Conservation (phyloP, 2,329 filamentous ascomycete genomes). For the Raffaelea albimanens region DNA sequence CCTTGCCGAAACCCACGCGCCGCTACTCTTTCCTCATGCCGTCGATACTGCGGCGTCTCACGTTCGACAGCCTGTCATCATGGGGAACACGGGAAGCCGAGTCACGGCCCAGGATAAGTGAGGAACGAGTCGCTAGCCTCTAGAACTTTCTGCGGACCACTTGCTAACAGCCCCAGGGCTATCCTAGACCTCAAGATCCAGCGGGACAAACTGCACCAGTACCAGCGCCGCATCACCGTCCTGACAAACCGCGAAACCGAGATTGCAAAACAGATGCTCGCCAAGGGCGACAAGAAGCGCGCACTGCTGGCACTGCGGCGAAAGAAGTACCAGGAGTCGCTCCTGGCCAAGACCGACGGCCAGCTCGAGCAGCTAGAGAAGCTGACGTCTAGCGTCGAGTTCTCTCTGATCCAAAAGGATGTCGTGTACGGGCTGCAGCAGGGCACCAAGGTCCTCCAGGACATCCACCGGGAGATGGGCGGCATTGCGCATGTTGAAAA, state of each 20-base stretch:
- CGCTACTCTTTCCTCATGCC: background rate
- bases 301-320: constrained; percentile 82
- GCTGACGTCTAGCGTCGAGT: constrained; percentile 82
- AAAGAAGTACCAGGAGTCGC: constrained; percentile 93
- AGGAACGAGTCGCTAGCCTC: no score
- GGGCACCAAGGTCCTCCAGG: constrained; percentile 78
- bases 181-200: constrained; percentile 97
- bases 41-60: background rate
- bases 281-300: constrained; percentile 66
- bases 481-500: constrained; percentile 90
- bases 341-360: constrained; percentile 80
- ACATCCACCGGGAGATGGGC: constrained; percentile 94
- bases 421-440: constrained; percentile 87
- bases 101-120: constrained; percentile 77
- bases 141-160: no score
- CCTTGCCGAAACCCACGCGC: no score
- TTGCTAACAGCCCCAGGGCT: constrained; percentile 46
- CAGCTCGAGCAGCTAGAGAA: constrained; percentile 92
- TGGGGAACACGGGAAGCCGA: constrained; percentile 49
- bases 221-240: constrained; percentile 80
- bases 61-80: constrained; percentile 17
- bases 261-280: constrained; percentile 75
- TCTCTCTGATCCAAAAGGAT: constrained; percentile 94
- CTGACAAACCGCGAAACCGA: constrained; percentile 82
- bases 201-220: constrained; percentile 93